Evolutionary conservation across 345 rosid genomes (phyloP), one percentile per base, ranked within the genome.

Genomic region (Populus deltoides): DNA sequence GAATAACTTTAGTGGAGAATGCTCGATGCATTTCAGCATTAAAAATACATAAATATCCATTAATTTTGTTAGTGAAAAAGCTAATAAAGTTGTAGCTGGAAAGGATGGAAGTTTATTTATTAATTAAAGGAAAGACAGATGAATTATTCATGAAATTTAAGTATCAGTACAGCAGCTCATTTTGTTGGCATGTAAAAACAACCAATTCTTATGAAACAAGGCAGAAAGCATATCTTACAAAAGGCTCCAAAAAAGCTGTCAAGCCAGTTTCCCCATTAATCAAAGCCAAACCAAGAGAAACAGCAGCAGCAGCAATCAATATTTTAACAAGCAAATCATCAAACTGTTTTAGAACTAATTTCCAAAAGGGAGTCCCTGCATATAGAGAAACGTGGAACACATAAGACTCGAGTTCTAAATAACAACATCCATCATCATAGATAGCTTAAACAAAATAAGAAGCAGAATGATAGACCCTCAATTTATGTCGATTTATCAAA

Each of bases 321-420:
- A 96, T 96, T 90, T 93, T 93, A 75, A 96, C 99, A 79, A 96
- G 98, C 86, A 96, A 90, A 86, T 96, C 99, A 90, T 93, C 95
- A 62, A 96, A 94, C 82, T 96, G 99, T 85, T 93, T 96, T 85
- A 96, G 84, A 82, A 96, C 97, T 86, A 96, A 83, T 85, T 90
- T 96, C 99, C 99, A 96, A 84, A 96, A 93, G 59, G 97, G 89
- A 84, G 94, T 88, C 85, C 98, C 99, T 94, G 93, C 84, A 79
- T 76, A 55, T 74, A 82, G 68, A 76, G 74, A 75, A 79, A 61
- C 29, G 77, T 25, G 66, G 80, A 41, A 78, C 18, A 53, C 66
- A 76, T 71, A 80, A 68, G 79, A 41, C 63, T 66, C 66, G 25
- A 57, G 31, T 38, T 12, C 55, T 22, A 29, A 49, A 7, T 8